Evolutionary conservation across 2,329 filamentous ascomycete genomes (phyloP).

Genomic region (Epichloe hybrida): DNA sequence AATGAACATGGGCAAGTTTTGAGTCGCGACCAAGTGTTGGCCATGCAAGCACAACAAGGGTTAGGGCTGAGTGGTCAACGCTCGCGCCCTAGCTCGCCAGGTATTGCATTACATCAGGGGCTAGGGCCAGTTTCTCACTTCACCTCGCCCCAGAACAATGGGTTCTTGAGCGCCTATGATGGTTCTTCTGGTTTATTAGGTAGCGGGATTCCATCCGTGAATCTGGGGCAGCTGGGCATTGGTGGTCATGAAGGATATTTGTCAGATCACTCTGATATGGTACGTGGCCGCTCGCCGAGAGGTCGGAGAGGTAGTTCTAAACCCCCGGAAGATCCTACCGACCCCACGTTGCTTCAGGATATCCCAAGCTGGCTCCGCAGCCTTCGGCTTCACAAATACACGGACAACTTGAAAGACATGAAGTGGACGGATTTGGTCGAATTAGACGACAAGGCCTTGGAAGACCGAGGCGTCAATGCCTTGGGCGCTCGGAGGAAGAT

Average conservation of each 20-base stretch:
- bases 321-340: constrained; percentile 97
- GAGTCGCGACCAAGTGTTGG: constrained; percentile 71
- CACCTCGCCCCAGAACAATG: constrained; percentile 83
- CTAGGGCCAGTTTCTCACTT: constrained; percentile 57
- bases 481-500: constrained; percentile 92
- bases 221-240: constrained; percentile 57
- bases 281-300: constrained; percentile 78
- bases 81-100: constrained; percentile 81
- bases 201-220: constrained; percentile 57
- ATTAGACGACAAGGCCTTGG: constrained; percentile 83
- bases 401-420: constrained; percentile 93
- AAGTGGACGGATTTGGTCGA: constrained; percentile 90
- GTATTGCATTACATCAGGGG: constrained; percentile 61
- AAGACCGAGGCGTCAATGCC: constrained; percentile 87
- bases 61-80: constrained; percentile 53
- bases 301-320: constrained; percentile 90
- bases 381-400: constrained; percentile 94
- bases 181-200: constrained; percentile 54
- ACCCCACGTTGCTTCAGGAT: constrained; percentile 78
- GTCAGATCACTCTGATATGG: constrained; percentile 86
- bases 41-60: constrained; percentile 57
- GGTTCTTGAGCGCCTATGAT: constrained; percentile 83
- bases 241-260: constrained; percentile 71
- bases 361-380: constrained; percentile 94
- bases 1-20: constrained; percentile 85